Percentiles rank a stretch among this genome's conserved stretches.
phyloP scores from a whole-genome alignment of 306 rosid genomes.

The Cajanus cajan region DNA sequence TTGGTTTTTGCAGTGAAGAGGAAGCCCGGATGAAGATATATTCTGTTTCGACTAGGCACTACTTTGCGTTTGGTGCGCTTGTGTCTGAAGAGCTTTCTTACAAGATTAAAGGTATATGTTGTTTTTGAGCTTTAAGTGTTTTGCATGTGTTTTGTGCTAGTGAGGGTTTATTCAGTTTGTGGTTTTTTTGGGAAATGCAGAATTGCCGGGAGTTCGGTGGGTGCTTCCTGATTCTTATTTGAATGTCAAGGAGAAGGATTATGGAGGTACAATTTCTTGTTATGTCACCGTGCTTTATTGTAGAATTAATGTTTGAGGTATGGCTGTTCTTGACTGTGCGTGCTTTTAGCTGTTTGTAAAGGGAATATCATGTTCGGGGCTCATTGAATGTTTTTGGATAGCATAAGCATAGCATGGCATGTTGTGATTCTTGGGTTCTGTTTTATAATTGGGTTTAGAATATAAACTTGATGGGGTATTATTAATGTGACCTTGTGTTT shows the following conservation, averaged over 20 bases:
- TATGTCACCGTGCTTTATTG: background rate
- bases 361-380: background rate
- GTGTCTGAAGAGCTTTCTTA: conserved; percentile 78
- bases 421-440: background rate
- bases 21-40: conserved; percentile 93
- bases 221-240: conserved; percentile 97
- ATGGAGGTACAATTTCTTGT: conserved; percentile 66
- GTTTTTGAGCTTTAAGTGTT: background rate
- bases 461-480: background rate
- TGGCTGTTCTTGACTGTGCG: background rate
- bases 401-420: background rate
- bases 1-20: conserved; percentile 59
- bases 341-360: background rate
- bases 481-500: background rate
- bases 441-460: background rate
- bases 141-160: background rate
- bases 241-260: conserved; percentile 89
- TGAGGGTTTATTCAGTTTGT: background rate
- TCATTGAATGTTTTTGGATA: background rate
- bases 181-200: conserved; percentile 39
- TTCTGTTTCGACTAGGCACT: conserved; percentile 90
- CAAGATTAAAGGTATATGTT: conserved; percentile 68
- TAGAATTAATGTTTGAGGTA: background rate
- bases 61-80: conserved; percentile 89
- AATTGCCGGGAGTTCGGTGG: conserved; percentile 82